phyloP scores from a whole-genome alignment of 768 basidiomycete species.

The Rhodocollybia butyracea region DNA sequence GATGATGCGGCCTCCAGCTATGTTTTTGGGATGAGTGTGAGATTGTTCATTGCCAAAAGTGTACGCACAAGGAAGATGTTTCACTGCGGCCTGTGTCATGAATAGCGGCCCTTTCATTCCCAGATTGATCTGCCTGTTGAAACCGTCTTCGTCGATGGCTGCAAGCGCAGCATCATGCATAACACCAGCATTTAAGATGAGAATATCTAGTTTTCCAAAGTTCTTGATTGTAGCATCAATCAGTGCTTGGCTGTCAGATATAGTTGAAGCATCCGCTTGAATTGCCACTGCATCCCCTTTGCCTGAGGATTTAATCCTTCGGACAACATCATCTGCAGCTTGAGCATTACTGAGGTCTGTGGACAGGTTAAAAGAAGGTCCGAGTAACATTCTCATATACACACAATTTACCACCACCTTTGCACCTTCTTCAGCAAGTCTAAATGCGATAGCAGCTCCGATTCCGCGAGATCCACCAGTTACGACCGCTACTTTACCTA shows the following conservation, averaged over 20 bases:
- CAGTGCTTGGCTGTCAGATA: conserved; percentile 44
- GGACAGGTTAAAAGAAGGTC: background rate
- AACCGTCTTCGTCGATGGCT: conserved; percentile 50
- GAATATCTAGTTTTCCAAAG: conserved; percentile 53
- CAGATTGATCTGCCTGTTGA: conserved; percentile 46
- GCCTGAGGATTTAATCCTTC: conserved; percentile 40
- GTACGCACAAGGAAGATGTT: conserved; percentile 39
- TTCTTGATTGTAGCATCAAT: conserved; percentile 44
- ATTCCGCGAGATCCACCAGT: conserved; percentile 61
- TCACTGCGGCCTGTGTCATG: conserved; percentile 43
- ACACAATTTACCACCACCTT: conserved; percentile 52
- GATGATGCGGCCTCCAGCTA: conserved; percentile 40
- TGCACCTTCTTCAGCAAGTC: conserved; percentile 55
- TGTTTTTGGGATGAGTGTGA: background rate
- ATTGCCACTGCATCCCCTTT: conserved; percentile 43
- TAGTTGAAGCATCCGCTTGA: conserved; percentile 48
- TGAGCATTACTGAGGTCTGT: conserved; percentile 32
- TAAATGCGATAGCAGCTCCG: conserved; percentile 51
- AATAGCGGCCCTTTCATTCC: conserved; percentile 63
- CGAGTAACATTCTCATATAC: background rate
- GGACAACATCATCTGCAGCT: conserved; percentile 46
- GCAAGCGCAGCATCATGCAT: conserved; percentile 50
- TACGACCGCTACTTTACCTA: conserved; percentile 54
- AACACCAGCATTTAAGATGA: conserved; percentile 56
- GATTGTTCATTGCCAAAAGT: conserved; percentile 10